A percentile compares a stretch with the other conserved stretches of the same genome.
Evolutionary conservation across 2,329 filamentous ascomycete genomes (phyloP).

Genomic region (Phialophora verrucosa): DNA sequence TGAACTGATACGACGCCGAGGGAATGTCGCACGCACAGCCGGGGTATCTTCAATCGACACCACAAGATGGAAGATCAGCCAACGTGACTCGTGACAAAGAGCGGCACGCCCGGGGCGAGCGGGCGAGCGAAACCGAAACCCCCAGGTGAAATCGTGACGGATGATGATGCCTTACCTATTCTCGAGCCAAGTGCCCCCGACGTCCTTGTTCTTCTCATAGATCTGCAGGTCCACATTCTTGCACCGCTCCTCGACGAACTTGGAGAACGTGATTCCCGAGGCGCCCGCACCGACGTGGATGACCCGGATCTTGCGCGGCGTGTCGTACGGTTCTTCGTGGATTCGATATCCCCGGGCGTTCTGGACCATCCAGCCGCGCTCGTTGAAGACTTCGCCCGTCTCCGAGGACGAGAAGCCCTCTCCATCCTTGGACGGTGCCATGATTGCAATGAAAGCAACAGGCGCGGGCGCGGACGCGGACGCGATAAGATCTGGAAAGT

Average conservation of each 20-base stretch:
- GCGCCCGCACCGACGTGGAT: slow-evolving; percentile 50
- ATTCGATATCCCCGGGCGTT: slow-evolving; percentile 27
- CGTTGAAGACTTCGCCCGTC: slow-evolving; percentile 26
- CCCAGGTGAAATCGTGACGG: neutral
- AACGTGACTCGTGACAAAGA: neutral
- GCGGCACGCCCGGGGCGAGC: slow-evolving; percentile 28
- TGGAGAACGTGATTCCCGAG: slow-evolving; percentile 48
- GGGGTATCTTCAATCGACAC: slow-evolving; percentile 41
- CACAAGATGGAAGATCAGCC: neutral
- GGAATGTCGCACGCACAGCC: slow-evolving; percentile 56
- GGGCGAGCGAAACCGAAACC: slow-evolving; percentile 6
- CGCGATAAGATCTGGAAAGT: no score
- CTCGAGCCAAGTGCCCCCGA: slow-evolving; percentile 44
- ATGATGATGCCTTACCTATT: slow-evolving; percentile 36
- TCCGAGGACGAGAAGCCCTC: slow-evolving; percentile 24
- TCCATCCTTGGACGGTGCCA: slow-evolving; percentile 28
- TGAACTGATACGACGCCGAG: slow-evolving; percentile 40
- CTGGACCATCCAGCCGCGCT: slow-evolving; percentile 27
- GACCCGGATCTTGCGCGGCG: slow-evolving; percentile 40
- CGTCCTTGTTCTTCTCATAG: slow-evolving; percentile 42
- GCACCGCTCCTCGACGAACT: slow-evolving; percentile 39
- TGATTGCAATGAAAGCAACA: neutral
- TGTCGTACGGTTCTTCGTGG: slow-evolving; percentile 27
- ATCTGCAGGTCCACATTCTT: slow-evolving; percentile 37
- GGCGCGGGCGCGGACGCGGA: no score